Percentiles rank a stretch among this genome's conserved stretches.
Evolutionary conservation across 495 filamentous ascomycete species (phyloP).

Genomic region (Sabuloglossum arenarium): DNA sequence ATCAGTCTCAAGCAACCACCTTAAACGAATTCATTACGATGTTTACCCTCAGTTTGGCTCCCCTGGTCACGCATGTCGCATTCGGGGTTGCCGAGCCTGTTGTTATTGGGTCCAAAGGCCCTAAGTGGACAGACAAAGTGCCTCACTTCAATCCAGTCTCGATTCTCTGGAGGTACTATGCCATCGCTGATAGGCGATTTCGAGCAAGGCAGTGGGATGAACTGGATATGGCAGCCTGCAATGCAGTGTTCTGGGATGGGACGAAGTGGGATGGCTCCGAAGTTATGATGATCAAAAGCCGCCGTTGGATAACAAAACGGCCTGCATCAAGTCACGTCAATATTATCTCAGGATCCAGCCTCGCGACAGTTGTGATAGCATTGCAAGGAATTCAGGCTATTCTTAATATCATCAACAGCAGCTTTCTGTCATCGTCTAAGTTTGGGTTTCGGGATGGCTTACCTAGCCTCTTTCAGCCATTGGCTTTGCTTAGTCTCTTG

Average conservation of each 20-base stretch:
- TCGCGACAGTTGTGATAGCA: neutral
- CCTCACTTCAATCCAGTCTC: constrained; percentile 1
- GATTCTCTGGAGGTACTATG: neutral
- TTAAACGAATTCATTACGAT: too few relatives aligned
- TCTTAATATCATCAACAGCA: too few relatives aligned
- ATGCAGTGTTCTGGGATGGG: constrained; percentile 1
- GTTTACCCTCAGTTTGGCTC: neutral
- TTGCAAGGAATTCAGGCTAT: neutral
- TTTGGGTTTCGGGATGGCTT: too few relatives aligned
- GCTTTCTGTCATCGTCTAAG: too few relatives aligned
- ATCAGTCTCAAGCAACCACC: too few relatives aligned
- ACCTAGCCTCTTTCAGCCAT: too few relatives aligned
- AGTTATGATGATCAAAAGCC: neutral
- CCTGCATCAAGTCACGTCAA: neutral
- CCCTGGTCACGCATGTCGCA: neutral
- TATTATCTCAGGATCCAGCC: neutral
- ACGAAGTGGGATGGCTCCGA: neutral
- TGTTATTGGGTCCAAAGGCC: neutral
- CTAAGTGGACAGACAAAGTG: neutral
- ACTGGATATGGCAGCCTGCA: neutral
- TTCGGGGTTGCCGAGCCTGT: neutral
- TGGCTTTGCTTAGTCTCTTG: too few relatives aligned
- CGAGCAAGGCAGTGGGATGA: neutral
- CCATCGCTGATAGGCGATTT: neutral
- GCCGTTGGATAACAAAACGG: neutral